Percentiles rank a stretch among this genome's conserved stretches.
These are phyloP conservation scores for Pharnaceum exiguum DNA, from an alignment of 148 eudicot genomes.

Conservation along the genomic window DNA sequence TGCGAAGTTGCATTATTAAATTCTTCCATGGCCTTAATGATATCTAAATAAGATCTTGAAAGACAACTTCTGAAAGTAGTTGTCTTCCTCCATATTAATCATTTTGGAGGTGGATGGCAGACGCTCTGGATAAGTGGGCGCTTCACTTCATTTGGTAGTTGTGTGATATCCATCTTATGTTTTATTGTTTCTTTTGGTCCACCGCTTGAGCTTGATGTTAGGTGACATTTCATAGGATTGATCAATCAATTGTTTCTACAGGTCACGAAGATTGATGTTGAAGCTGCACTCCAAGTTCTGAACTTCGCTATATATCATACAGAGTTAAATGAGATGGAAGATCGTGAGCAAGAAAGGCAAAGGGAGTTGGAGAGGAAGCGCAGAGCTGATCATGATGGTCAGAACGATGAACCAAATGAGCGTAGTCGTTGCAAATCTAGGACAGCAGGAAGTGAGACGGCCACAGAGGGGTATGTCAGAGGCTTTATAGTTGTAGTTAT, in stretches of 20 bases:
- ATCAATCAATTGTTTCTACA: conserved; percentile 19
- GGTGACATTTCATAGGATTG: neutral
- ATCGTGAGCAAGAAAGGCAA: conserved; percentile 72
- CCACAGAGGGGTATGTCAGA: conserved; percentile 51
- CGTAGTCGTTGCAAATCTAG: conserved; percentile 18
- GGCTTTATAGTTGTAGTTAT: neutral
- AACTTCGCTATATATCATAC: conserved; percentile 97
- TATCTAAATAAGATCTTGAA: no score
- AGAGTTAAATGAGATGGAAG: conserved; percentile 96
- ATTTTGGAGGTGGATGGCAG: neutral
- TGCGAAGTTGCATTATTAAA: neutral
- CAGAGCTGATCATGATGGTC: conserved; percentile 55
- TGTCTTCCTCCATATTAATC: neutral
- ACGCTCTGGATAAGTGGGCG: neutral
- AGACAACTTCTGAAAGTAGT: neutral
- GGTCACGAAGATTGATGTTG: conserved; percentile 85
- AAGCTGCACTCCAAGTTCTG: conserved; percentile 90
- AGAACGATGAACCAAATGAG: conserved; percentile 23
- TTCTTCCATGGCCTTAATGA: neutral
- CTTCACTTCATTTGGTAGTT: neutral
- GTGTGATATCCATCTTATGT: neutral
- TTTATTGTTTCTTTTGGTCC: neutral
- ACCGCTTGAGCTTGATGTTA: neutral
- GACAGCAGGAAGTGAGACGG: conserved; percentile 27
- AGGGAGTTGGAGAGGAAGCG: conserved; percentile 67